Conservation (phyloP, 176 grass and related monocot species). For the Otatea glauca region DNA sequence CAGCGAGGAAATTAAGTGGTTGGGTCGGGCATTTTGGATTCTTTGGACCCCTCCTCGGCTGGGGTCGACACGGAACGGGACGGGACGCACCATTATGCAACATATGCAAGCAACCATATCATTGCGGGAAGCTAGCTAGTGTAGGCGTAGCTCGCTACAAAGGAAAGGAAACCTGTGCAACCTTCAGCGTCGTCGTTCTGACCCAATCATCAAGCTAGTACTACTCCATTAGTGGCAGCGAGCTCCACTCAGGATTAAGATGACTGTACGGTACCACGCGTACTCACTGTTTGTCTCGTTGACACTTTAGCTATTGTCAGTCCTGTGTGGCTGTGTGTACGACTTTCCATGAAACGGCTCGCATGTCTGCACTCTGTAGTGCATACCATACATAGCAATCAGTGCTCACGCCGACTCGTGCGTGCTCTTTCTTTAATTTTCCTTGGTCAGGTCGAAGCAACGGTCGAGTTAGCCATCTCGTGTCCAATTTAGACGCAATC, state of each 20-base stretch:
- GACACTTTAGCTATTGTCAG: neutral
- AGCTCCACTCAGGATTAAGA: neutral
- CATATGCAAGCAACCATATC: neutral
- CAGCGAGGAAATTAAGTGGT: neutral
- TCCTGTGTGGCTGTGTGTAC: neutral
- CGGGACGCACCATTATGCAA: neutral
- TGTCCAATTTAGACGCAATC: neutral
- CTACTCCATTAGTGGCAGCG: no score
- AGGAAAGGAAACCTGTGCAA: neutral
- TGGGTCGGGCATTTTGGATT: constrained; percentile 36
- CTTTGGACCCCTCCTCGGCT: constrained; percentile 4
- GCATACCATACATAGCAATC: neutral
- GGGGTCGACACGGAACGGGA: constrained; percentile 5
- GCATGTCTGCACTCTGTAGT: neutral
- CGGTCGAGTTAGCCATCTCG: neutral
- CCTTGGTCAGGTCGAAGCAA: neutral
- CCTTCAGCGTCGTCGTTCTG: neutral
- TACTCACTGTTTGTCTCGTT: neutral
- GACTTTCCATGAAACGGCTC: neutral
- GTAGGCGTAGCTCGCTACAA: neutral
- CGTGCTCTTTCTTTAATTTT: neutral
- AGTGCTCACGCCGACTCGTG: neutral
- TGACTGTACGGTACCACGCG: neutral
- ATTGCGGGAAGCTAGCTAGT: constrained; percentile 9
- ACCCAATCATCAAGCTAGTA: constrained; percentile 1